Evolutionary conservation across 805 yeast genomes (phyloP).

Genomic region (Candida xyloterini): DNA sequence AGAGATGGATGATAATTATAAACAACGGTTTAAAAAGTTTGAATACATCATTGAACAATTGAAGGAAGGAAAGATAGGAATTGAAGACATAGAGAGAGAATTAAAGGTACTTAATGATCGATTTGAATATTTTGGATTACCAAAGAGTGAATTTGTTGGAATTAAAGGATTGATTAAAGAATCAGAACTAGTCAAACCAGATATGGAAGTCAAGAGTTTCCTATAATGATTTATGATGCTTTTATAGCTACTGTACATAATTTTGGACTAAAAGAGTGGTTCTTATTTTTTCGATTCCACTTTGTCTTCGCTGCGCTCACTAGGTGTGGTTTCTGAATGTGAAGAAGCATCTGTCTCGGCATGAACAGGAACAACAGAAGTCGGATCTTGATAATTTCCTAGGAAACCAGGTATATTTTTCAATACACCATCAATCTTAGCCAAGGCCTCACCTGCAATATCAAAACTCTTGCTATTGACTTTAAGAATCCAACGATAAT

Average conservation of each 20-base stretch:
- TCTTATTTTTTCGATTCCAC: neutral
- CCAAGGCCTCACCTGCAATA: constrained; percentile 73
- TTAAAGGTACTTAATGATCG: constrained; percentile 41
- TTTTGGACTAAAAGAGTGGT: neutral
- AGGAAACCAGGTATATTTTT: constrained; percentile 72
- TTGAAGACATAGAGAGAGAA: constrained; percentile 40
- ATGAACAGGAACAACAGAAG: constrained; percentile 2
- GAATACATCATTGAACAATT: constrained; percentile 19
- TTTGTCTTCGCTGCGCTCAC: constrained; percentile 2
- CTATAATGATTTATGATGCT: constrained; percentile 1
- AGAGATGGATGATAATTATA: constrained; percentile 38
- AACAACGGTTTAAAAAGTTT: constrained; percentile 38
- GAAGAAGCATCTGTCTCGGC: constrained; percentile 1
- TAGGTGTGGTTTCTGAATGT: constrained; percentile 4
- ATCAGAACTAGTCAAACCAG: neutral
- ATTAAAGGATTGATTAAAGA: constrained; percentile 9
- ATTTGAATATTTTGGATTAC: constrained; percentile 34
- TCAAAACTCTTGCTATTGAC: constrained; percentile 74
- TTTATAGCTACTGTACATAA: constrained; percentile 5
- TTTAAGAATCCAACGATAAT: constrained; percentile 73
- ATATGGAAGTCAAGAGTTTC: constrained; percentile 4
- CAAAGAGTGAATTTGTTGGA: constrained; percentile 20
- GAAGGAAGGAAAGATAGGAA: constrained; percentile 20
- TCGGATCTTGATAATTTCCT: constrained; percentile 22
- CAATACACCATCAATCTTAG: constrained; percentile 66